Percentiles rank a stretch among this genome's conserved stretches.
Evolutionary conservation across 2,329 filamentous ascomycete genomes (phyloP).

Genomic region (Pestalotiopsis sp.): DNA sequence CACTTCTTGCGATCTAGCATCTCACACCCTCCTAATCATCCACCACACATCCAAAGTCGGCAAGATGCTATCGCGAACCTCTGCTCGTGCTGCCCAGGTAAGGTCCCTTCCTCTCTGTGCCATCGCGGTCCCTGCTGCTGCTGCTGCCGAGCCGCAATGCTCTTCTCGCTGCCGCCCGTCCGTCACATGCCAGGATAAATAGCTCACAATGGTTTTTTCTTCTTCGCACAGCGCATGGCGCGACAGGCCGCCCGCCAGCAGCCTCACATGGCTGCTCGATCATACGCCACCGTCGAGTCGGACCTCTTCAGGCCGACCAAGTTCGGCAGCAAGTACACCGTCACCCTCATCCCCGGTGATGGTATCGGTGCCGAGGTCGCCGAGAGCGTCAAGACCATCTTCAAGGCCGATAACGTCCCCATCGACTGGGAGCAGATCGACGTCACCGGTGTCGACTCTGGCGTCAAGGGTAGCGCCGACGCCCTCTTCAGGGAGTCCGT

Average conservation of each 20-base stretch:
- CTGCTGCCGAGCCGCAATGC: conserved; percentile 6
- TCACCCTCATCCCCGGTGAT: conserved; percentile 97
- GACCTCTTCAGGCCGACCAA: conserved; percentile 99
- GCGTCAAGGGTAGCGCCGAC: conserved; percentile 80
- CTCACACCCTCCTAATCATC: background rate
- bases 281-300: conserved; percentile 81
- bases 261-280: conserved; percentile 47
- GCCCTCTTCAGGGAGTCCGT: conserved; percentile 95
- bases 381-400: conserved; percentile 97
- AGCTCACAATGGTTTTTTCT: conserved; percentile 27
- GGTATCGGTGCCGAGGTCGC: conserved; percentile 98
- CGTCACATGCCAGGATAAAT: conserved; percentile 22
- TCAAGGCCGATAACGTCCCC: conserved; percentile 99
- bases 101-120: conserved; percentile 20
- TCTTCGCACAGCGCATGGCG: conserved; percentile 50
- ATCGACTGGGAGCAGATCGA: conserved; percentile 99
- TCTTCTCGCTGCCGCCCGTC: background rate
- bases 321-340: conserved; percentile 99
- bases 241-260: conserved; percentile 49
- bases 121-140: background rate
- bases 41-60: background rate
- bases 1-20: background rate
- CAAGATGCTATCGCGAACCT: conserved; percentile 63
- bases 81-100: conserved; percentile 61
- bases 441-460: conserved; percentile 86